phyloP scores from a whole-genome alignment of 2,329 filamentous ascomycete species.

The Cladosporium sp. region DNA sequence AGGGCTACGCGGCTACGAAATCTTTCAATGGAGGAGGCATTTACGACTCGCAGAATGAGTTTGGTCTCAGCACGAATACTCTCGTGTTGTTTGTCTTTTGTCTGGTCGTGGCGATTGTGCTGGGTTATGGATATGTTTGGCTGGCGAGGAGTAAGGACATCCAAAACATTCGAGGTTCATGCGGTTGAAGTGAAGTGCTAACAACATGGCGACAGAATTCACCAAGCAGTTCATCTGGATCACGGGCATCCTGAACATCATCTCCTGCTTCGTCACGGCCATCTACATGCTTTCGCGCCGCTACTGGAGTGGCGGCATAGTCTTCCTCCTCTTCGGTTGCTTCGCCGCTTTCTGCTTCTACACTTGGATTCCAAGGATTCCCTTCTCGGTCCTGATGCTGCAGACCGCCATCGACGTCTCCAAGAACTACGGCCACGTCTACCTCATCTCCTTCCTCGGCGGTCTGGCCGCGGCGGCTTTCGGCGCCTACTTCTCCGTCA shows the following conservation, averaged over 20 bases:
- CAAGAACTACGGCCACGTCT: conserved; percentile 79
- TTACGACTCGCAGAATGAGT: conserved; percentile 63
- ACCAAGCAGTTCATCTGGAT: conserved; percentile 92
- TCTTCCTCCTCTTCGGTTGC: conserved; percentile 77
- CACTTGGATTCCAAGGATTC: conserved; percentile 85
- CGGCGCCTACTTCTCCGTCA: conserved; percentile 81
- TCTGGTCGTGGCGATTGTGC: conserved; percentile 65
- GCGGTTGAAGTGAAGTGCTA: not conserved
- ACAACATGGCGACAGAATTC: conserved; percentile 17
- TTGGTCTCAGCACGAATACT: conserved; percentile 75
- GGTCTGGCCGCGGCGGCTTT: conserved; percentile 73
- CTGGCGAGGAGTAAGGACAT: conserved; percentile 23
- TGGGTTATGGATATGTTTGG: conserved; percentile 75
- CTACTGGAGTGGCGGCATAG: conserved; percentile 80
- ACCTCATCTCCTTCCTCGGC: conserved; percentile 77
- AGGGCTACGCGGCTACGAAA: conserved; percentile 66
- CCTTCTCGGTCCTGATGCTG: conserved; percentile 87
- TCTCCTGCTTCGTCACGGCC: conserved; percentile 78
- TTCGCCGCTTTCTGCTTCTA: conserved; percentile 82
- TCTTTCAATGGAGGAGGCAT: conserved; percentile 67
- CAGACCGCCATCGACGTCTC: conserved; percentile 81
- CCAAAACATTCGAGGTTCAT: not conserved
- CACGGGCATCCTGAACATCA: conserved; percentile 82
- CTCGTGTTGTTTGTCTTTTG: conserved; percentile 80
- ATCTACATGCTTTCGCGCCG: conserved; percentile 76